Conservation (phyloP, 345 rosid species). For the Eucalyptus globulus region DNA sequence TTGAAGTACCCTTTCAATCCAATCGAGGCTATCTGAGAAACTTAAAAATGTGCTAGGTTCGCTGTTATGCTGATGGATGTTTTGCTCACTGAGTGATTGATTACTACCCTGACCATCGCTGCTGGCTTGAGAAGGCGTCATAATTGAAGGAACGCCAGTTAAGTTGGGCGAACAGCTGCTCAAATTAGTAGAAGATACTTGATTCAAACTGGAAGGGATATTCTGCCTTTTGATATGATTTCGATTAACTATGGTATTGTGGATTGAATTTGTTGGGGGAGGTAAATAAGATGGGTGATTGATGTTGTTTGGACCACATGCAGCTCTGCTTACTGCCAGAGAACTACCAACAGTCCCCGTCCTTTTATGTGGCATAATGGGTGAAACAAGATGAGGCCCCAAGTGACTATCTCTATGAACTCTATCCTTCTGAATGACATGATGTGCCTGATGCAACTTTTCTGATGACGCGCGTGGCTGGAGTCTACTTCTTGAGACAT, state of each 20-base stretch:
- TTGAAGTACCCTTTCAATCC: background rate
- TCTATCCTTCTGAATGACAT: slow-evolving; percentile 17
- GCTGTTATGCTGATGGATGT: background rate
- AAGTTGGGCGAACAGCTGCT: background rate
- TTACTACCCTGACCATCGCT: background rate
- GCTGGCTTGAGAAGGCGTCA: background rate
- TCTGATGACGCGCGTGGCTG: slow-evolving; percentile 1
- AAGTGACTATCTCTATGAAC: background rate
- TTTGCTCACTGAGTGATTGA: background rate
- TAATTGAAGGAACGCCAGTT: background rate
- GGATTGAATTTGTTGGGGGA: background rate
- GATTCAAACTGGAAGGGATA: background rate
- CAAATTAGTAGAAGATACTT: background rate
- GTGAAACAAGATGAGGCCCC: slow-evolving; percentile 10
- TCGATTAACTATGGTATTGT: background rate
- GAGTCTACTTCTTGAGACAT: background rate
- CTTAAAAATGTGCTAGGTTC: background rate
- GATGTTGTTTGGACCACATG: background rate
- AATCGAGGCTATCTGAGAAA: background rate
- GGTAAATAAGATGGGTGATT: background rate
- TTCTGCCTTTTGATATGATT: background rate
- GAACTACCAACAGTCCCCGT: background rate
- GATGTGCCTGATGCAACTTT: slow-evolving; percentile 10
- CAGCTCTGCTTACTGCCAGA: background rate
- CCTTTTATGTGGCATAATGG: slow-evolving; percentile 10